A percentile compares a stretch with the other conserved stretches of the same genome.
These are phyloP conservation scores for Kodamaea sp. DNA, from an alignment of 1,139 yeast genomes.

Conservation along the genomic window DNA sequence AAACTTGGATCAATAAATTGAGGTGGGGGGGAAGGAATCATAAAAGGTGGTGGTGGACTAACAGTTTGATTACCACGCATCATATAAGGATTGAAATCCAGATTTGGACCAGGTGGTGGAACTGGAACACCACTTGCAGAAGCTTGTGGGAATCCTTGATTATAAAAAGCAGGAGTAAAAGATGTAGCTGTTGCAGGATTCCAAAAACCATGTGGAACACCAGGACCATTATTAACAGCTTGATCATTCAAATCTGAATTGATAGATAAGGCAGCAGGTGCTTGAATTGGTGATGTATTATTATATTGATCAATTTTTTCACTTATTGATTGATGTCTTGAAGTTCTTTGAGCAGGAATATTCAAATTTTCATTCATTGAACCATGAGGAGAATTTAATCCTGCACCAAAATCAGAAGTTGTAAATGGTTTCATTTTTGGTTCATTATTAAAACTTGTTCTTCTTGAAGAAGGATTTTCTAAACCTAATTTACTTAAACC, in stretches of 20 bases:
- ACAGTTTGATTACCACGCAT: constrained; percentile 5
- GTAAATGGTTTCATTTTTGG: constrained; percentile 18
- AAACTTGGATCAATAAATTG: constrained; percentile 40
- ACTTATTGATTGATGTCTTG: constrained; percentile 58
- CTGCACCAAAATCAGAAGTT: constrained; percentile 14
- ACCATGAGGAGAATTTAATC: constrained; percentile 39
- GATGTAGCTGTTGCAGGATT: constrained; percentile 61
- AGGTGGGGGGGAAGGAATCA: constrained; percentile 35
- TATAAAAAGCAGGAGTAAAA: constrained; percentile 46
- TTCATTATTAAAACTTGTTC: constrained; percentile 46
- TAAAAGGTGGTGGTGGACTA: constrained; percentile 24
- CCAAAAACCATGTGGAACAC: constrained; percentile 48
- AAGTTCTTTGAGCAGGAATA: constrained; percentile 34
- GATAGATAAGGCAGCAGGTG: constrained; percentile 37
- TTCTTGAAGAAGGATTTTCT: constrained; percentile 33
- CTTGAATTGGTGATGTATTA: constrained; percentile 49
- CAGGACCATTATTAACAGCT: constrained; percentile 6
- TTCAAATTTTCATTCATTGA: constrained; percentile 52
- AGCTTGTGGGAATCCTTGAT: constrained; percentile 13
- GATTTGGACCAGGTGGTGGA: constrained; percentile 15
- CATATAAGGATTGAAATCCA: constrained; percentile 16
- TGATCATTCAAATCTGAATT: constrained; percentile 25
- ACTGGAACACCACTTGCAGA: constrained; percentile 13
- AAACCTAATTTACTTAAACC: constrained; percentile 29
- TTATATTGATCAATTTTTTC: constrained; percentile 63